Conservation (phyloP, 2,329 filamentous ascomycete species). For the Fonsecaea erecta region DNA sequence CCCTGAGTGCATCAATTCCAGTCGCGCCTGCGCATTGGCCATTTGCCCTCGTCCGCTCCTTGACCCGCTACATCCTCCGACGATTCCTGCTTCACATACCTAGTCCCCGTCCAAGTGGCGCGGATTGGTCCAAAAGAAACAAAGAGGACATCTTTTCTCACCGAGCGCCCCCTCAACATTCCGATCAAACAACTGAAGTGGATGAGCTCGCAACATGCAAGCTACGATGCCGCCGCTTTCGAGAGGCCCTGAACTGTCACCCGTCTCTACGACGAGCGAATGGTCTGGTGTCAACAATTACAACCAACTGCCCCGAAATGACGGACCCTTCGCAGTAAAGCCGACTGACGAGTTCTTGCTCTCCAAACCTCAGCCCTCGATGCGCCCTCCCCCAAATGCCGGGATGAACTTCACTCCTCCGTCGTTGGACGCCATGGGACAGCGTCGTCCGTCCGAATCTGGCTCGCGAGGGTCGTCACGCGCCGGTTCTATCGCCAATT, state of each 20-base stretch:
- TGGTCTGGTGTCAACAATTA: conserved; percentile 76
- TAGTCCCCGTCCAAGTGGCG: background rate
- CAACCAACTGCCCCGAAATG: conserved; percentile 51
- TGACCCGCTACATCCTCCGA: conserved; percentile 25
- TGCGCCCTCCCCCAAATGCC: conserved; percentile 26
- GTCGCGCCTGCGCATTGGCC: conserved; percentile 26
- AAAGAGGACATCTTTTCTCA: background rate
- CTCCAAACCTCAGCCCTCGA: conserved; percentile 20
- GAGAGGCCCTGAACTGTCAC: conserved; percentile 59
- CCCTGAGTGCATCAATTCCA: conserved; percentile 12
- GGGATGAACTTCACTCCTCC: conserved; percentile 28
- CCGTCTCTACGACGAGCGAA: conserved; percentile 80
- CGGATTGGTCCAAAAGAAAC: conserved; percentile 1
- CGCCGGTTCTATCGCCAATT: conserved; percentile 79
- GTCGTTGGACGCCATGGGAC: conserved; percentile 38
- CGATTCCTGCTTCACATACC: conserved; percentile 30
- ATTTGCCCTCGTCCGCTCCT: conserved; percentile 24
- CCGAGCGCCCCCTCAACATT: background rate
- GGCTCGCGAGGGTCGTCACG: conserved; percentile 71
- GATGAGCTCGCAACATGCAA: conserved; percentile 27
- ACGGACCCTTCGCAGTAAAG: conserved; percentile 51
- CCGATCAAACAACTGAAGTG: background rate
- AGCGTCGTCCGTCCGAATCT: conserved; percentile 48
- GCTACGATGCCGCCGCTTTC: conserved; percentile 27
- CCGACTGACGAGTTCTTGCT: conserved; percentile 27